Evolutionary conservation across 108 stramenopile genomes (phyloP).

Genomic region (Discostella stelligeroides): DNA sequence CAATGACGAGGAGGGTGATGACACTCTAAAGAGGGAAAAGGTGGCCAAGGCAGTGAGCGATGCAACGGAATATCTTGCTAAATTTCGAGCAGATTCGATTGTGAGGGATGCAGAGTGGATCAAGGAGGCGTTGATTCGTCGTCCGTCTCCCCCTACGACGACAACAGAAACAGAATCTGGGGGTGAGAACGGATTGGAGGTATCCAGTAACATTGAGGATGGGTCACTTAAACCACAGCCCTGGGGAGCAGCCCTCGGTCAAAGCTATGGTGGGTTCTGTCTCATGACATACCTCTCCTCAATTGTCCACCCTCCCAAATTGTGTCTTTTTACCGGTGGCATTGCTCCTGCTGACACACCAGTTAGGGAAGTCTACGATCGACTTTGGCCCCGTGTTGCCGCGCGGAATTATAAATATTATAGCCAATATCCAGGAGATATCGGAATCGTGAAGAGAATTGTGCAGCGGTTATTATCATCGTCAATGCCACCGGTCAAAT

Average conservation of each 20-base stretch:
- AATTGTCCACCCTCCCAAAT: constrained; percentile 63
- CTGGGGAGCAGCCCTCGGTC: constrained; percentile 87
- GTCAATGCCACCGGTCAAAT: constrained; percentile 36
- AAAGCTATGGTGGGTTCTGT: constrained; percentile 95
- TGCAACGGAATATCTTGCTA: constrained; percentile 71
- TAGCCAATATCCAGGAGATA: constrained; percentile 89
- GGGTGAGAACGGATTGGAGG: no score
- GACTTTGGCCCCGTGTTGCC: constrained; percentile 76
- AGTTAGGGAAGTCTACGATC: constrained; percentile 49
- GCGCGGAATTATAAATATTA: constrained; percentile 85
- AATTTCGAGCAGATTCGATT: constrained; percentile 91
- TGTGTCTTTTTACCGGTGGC: constrained; percentile 89
- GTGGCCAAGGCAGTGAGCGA: constrained; percentile 54
- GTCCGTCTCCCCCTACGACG: constrained; percentile 17
- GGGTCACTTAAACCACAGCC: constrained; percentile 59
- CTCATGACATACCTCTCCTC: constrained; percentile 87
- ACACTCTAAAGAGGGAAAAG: constrained; percentile 35
- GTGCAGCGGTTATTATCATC: constrained; percentile 52
- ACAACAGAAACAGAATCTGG: no score
- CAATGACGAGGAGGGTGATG: constrained; percentile 3
- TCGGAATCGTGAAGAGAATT: constrained; percentile 72
- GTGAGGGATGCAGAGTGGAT: constrained; percentile 91
- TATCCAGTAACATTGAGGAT: no score
- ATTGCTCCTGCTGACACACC: constrained; percentile 87
- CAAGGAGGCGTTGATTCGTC: constrained; percentile 58